phyloP scores from a whole-genome alignment of 2,329 filamentous ascomycete species.

The Epichloe gansuensis region DNA sequence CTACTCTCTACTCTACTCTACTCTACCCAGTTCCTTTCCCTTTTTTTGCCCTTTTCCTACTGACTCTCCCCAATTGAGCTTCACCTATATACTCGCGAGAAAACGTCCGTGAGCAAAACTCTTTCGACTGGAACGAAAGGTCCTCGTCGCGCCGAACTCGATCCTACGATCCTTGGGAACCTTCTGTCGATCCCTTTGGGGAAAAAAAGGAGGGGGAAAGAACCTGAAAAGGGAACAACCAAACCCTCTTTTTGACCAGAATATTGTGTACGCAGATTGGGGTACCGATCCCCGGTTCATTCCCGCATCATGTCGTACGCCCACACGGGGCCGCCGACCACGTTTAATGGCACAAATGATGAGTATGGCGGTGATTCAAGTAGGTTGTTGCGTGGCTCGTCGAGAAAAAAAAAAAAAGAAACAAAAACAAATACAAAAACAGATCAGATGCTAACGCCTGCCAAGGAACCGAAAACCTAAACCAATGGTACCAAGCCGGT shows the following conservation, averaged over 20 bases:
- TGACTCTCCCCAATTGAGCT: background rate
- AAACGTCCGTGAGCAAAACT: no score
- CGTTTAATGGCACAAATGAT: conserved; percentile 52
- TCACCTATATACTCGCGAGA: no score
- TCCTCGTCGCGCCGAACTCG: no score
- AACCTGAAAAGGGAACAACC: background rate
- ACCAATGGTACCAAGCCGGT: conserved; percentile 88
- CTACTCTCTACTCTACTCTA: no score
- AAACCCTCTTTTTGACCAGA: background rate
- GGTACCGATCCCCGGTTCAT: no score
- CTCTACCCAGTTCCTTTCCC: background rate
- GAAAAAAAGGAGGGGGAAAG: no score
- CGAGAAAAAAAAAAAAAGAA: background rate
- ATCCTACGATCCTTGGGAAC: no score
- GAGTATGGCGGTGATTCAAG: conserved; percentile 65
- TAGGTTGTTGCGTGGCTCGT: conserved; percentile 31
- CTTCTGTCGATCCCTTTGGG: no score
- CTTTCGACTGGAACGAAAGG: no score
- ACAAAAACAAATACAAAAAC: background rate
- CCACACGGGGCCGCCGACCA: conserved; percentile 43
- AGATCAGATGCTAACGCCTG: background rate
- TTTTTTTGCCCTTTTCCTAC: background rate
- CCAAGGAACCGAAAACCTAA: conserved; percentile 70
- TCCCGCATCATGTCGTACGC: conserved; percentile 41
- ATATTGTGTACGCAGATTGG: no score